Evolutionary conservation across 805 yeast species (phyloP), one percentile per base, ranked within the genome.

Genomic region (Hanseniaspora pseudoguilliermondii): DNA sequence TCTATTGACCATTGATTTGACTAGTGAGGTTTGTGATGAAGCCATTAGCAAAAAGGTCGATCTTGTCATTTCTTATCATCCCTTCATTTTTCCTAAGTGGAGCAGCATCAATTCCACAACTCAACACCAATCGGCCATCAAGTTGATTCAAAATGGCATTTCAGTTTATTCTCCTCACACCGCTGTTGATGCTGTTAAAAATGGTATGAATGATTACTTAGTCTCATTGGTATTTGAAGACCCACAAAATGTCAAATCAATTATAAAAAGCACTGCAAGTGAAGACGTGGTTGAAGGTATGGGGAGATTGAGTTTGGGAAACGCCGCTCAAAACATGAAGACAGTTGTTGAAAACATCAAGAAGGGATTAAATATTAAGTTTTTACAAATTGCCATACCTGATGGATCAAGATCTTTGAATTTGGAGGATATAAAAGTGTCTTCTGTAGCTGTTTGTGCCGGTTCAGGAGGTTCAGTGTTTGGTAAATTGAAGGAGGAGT

Each of bases 191-290:
- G 91, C 97, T 25, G 93, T 93, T 10, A 68, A 69, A 13, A 85
- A 84, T n/a, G 98, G 98, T 23, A 96, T 93, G 59, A 93, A 93
- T 62, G 97, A 89, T 66, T 93, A 95, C 84, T 73, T 93, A 43
- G 84, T 79, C 0, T 80, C 78, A 40, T 86, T 86, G 2, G 69
- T 84, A 6, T 64, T 78, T 2, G 64, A 67, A 0, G 65, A 66
- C 1, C 59, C 60, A 1, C 73, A 74, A 49, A 75, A 74, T 47
- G 60, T 65, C 6, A 65, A 64, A 16, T 57, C 69, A 10, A 64
- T 68, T 32, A 69, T 67, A 49, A 55, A 54, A 18, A 38, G 40
- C 13, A 39, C 32, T 18, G 46, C 40, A n/a, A 46, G 49, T 20
- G 56, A 53, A 3, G 50, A 53, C 32, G 23, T 35, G 16, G 59